Conservation (phyloP, 371 early-diverging fungal species). For the Polyrhizophydium stewartii region DNA sequence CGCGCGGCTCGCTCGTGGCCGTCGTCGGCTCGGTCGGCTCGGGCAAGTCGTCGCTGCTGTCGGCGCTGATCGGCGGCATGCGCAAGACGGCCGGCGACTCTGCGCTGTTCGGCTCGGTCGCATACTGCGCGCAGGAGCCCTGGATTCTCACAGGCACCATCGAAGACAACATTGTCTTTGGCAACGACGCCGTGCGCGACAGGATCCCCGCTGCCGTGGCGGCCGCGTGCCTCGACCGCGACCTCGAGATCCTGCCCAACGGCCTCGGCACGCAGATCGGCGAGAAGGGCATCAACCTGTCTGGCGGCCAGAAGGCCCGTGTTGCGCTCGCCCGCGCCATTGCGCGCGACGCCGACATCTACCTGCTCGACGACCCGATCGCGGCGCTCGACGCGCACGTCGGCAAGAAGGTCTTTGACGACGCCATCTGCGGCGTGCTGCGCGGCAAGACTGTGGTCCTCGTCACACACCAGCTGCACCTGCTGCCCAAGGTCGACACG, state of each 20-base stretch:
- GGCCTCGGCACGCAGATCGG: conserved; percentile 39
- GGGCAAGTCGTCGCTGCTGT: conserved; percentile 28
- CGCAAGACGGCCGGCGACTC: conserved; percentile 1
- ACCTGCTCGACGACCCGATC: conserved; percentile 73
- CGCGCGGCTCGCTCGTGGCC: conserved; percentile 5
- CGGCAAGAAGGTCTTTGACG: conserved; percentile 51
- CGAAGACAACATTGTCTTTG: conserved; percentile 37
- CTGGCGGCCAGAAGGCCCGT: conserved; percentile 68
- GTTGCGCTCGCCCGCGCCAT: conserved; percentile 52
- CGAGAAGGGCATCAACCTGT: conserved; percentile 70
- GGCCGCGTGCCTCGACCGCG: conserved; percentile 23
- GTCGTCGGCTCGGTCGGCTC: conserved; percentile 21
- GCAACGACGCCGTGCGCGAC: not conserved
- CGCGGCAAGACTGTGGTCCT: conserved; percentile 41
- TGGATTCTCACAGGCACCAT: conserved; percentile 45
- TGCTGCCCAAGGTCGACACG: conserved; percentile 34
- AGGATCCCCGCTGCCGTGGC: not conserved
- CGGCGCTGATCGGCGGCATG: conserved; percentile 11
- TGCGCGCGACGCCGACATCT: conserved; percentile 69
- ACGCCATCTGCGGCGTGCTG: conserved; percentile 25
- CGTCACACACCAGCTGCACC: conserved; percentile 34
- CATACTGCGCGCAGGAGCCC: conserved; percentile 41
- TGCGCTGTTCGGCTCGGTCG: conserved; percentile 18
- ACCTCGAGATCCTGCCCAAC: conserved; percentile 32
- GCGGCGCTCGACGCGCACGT: conserved; percentile 89